Conservation (phyloP, 257 asterid genomes). For the Jacaranda mimosifolia region DNA sequence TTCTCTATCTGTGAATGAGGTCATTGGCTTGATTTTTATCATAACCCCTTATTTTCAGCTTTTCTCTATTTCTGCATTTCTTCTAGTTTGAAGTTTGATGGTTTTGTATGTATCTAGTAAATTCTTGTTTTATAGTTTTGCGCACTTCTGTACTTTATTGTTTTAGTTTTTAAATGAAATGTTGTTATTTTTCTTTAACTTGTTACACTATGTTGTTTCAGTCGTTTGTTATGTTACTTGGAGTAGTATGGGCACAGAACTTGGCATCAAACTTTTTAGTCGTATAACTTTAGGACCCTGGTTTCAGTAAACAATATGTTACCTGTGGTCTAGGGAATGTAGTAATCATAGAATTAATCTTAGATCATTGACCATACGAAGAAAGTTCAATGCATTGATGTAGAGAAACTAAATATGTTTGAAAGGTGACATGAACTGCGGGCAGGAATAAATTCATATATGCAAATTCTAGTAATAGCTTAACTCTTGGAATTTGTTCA, state of each 20-base stretch:
- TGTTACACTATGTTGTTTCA: constrained; percentile 9
- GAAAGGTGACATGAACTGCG: constrained; percentile 10
- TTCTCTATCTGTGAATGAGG: constrained; percentile 3
- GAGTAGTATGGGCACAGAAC: background rate
- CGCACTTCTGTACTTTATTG: background rate
- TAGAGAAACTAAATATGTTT: background rate
- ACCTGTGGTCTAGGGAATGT: background rate
- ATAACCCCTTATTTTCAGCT: background rate
- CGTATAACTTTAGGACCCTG: background rate
- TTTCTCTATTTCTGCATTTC: background rate
- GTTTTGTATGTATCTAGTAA: background rate
- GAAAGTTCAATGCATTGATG: background rate
- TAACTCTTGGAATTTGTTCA: background rate
- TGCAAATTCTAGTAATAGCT: constrained; percentile 10
- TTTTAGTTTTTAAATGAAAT: background rate
- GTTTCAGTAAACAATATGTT: background rate
- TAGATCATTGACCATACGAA: constrained; percentile 20
- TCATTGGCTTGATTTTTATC: background rate
- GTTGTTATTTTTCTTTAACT: background rate
- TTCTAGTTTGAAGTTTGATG: background rate
- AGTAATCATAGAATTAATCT: background rate
- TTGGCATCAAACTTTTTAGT: background rate
- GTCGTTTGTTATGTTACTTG: background rate
- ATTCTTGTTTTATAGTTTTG: background rate
- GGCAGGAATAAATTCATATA: background rate